Percentiles rank a stretch among this genome's conserved stretches.
These are phyloP conservation scores for Anastatica hierochuntica DNA, from an alignment of 345 rosid genomes.

Conservation along the genomic window DNA sequence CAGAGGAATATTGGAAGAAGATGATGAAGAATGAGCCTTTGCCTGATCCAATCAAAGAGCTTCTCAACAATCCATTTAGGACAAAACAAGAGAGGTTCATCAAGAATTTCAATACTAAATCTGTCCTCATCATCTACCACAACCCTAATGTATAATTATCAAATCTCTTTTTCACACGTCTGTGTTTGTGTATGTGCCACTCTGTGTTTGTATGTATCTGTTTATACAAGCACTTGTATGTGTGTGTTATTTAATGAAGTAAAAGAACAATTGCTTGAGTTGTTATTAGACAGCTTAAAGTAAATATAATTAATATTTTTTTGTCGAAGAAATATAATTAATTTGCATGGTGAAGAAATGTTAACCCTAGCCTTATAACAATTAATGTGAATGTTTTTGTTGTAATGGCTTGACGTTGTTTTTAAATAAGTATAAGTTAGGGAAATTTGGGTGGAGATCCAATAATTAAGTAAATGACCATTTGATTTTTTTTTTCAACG, in stretches of 20 bases:
- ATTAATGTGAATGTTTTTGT: conserved; percentile 1
- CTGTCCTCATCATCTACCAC: conserved; percentile 25
- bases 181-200: too few species aligned
- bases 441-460: too few species aligned
- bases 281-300: too few species aligned
- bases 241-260: background rate
- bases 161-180: background rate
- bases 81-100: conserved; percentile 12
- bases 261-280: conserved; percentile 1
- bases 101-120: conserved; percentile 16
- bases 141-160: conserved; percentile 7
- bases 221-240: conserved; percentile 7
- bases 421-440: too few species aligned
- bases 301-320: too few species aligned
- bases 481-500: too few species aligned
- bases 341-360: background rate
- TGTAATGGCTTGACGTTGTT: background rate
- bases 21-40: conserved; percentile 48
- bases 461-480: too few species aligned
- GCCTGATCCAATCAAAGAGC: conserved; percentile 44
- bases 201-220: conserved; percentile 11
- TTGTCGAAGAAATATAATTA: too few species aligned
- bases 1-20: conserved; percentile 52
- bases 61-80: conserved; percentile 28
- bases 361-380: conserved; percentile 5